phyloP scores from a whole-genome alignment of 805 yeast species.

The Pichia scutulata region DNA sequence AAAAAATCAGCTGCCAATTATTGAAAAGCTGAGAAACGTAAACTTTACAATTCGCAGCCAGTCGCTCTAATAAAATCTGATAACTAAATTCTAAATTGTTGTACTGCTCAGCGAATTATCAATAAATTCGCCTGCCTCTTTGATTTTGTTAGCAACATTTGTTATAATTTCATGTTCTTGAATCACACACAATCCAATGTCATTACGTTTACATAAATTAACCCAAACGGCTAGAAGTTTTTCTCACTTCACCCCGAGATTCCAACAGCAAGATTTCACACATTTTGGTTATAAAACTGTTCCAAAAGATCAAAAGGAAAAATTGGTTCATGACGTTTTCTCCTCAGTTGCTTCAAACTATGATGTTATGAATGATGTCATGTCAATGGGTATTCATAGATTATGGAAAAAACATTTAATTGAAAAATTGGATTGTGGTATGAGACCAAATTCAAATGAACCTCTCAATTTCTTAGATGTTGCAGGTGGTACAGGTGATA shows the following conservation, averaged over 20 bases:
- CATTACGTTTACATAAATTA: background rate
- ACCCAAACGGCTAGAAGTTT: slow-evolving; percentile 8
- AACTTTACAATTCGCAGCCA: no score
- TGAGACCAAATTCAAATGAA: slow-evolving; percentile 67
- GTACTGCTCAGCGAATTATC: background rate
- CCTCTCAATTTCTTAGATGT: slow-evolving; percentile 89
- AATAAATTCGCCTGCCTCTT: background rate
- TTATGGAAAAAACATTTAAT: slow-evolving; percentile 93
- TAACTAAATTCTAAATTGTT: no score
- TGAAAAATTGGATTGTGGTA: slow-evolving; percentile 83
- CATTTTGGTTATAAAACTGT: slow-evolving; percentile 91
- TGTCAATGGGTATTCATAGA: slow-evolving; percentile 93
- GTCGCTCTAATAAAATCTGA: no score
- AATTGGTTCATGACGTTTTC: slow-evolving; percentile 77
- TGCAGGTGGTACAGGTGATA: slow-evolving; percentile 98
- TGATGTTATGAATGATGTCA: slow-evolving; percentile 96
- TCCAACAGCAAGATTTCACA: slow-evolving; percentile 33
- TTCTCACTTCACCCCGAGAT: slow-evolving; percentile 7
- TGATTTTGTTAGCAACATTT: background rate
- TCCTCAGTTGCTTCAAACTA: slow-evolving; percentile 91
- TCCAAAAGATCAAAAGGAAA: slow-evolving; percentile 70
- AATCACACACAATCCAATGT: background rate
- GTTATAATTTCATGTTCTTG: background rate
- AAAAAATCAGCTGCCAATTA: background rate
- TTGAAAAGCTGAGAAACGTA: no score